phyloP scores from a whole-genome alignment of 495 filamentous ascomycete genomes.

The Copromyces sp. region DNA sequence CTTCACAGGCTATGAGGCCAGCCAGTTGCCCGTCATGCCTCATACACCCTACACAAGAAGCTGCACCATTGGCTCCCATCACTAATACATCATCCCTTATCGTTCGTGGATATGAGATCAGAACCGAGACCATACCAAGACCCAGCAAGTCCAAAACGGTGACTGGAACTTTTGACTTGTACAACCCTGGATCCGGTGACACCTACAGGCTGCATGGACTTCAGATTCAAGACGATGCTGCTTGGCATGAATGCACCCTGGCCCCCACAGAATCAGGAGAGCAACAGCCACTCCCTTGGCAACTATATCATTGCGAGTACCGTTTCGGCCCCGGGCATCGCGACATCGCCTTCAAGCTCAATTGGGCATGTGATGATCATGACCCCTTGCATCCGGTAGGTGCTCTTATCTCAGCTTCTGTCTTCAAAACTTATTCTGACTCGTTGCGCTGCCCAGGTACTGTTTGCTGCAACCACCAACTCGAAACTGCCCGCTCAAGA shows the following conservation, averaged over 20 bases:
- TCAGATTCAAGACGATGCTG: constrained; percentile 7
- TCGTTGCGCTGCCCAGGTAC: background rate
- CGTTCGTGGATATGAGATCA: constrained; percentile 12
- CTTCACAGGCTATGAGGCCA: constrained; percentile 17
- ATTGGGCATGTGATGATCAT: constrained; percentile 21
- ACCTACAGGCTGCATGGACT: constrained; percentile 2
- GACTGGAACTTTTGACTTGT: constrained; percentile 8
- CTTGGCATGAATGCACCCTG: constrained; percentile 8
- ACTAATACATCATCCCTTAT: constrained; percentile 11
- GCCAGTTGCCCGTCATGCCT: constrained; percentile 28
- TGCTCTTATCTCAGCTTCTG: background rate
- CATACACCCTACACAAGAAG: constrained; percentile 44
- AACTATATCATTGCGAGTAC: constrained; percentile 11
- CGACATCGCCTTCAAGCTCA: constrained; percentile 10
- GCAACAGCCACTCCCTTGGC: constrained; percentile 7
- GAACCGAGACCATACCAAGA: background rate
- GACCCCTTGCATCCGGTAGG: constrained; percentile 18
- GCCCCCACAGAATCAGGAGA: background rate
- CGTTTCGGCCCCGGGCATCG: constrained; percentile 2
- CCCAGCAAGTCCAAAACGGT: background rate
- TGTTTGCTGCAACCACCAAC: constrained; percentile 1
- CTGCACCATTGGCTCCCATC: constrained; percentile 30
- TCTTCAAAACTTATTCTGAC: background rate
- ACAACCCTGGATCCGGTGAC: constrained; percentile 13
- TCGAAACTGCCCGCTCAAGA: background rate